Conservation (phyloP, 257 asterid species). For the Jasminum sambac region DNA sequence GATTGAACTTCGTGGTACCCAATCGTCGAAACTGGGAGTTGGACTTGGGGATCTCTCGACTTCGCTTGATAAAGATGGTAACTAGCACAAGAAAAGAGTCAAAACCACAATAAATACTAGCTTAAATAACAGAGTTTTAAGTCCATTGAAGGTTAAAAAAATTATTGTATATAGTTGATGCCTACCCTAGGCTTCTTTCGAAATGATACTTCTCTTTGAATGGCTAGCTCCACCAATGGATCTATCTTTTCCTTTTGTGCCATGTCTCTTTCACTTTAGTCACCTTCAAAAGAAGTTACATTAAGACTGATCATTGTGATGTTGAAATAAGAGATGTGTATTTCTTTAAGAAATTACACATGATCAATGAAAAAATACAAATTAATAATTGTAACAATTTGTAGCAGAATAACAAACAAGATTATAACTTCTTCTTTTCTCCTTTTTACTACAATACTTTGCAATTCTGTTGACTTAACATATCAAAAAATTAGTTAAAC, state of each 20-base stretch:
- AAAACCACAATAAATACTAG: background rate
- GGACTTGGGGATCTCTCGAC: background rate
- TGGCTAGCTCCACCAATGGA: slow-evolving; percentile 25
- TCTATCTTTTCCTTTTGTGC: slow-evolving; percentile 24
- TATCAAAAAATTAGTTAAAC: too few species aligned
- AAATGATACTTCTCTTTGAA: slow-evolving; percentile 28
- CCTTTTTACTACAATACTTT: too few species aligned
- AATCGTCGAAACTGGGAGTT: slow-evolving; percentile 3
- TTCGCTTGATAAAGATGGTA: background rate
- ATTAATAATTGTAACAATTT: too few species aligned
- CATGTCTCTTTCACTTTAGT: slow-evolving; percentile 30
- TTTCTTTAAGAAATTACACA: too few species aligned
- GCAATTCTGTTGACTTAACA: too few species aligned
- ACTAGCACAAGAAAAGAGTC: slow-evolving; percentile 7
- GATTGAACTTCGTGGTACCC: slow-evolving; percentile 11
- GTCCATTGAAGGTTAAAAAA: background rate
- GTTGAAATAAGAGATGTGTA: background rate
- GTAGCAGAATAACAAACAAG: too few species aligned
- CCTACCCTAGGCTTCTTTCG: slow-evolving; percentile 23
- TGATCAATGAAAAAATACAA: too few species aligned
- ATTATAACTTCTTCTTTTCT: too few species aligned
- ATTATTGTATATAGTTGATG: background rate
- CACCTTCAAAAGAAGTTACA: slow-evolving; percentile 2
- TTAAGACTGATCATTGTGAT: background rate
- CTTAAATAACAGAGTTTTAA: background rate